A percentile compares a stretch with the other conserved stretches of the same genome.
Evolutionary conservation across 2,329 filamentous ascomycete genomes (phyloP).

Genomic region (Venturia aucupariae): DNA sequence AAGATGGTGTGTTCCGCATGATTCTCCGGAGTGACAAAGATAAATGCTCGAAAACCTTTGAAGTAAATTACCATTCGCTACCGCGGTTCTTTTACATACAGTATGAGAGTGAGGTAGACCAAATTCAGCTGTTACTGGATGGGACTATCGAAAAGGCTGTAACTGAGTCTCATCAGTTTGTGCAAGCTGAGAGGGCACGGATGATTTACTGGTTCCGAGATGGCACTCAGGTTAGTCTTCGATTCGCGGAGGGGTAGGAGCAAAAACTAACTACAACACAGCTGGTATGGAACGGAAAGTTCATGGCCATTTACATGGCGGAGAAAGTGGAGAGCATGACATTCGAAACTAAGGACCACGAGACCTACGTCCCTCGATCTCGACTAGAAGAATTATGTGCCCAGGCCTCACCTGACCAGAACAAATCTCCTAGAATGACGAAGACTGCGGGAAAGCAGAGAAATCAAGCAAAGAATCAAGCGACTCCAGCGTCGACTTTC

Average conservation of each 20-base stretch:
- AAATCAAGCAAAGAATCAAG: slow-evolving; percentile 36
- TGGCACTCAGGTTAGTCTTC: slow-evolving; percentile 62
- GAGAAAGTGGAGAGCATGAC: slow-evolving; percentile 76
- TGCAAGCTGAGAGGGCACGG: slow-evolving; percentile 56
- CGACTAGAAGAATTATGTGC: slow-evolving; percentile 39
- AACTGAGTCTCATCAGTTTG: slow-evolving; percentile 6
- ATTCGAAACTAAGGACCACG: slow-evolving; percentile 65
- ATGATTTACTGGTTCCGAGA: slow-evolving; percentile 86
- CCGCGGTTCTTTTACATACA: slow-evolving; percentile 85
- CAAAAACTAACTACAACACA: slow-evolving; percentile 28
- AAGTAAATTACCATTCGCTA: slow-evolving; percentile 72
- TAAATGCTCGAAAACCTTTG: slow-evolving; percentile 68
- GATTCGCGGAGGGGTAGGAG: neutral
- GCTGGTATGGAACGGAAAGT: slow-evolving; percentile 66
- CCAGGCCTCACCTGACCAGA: slow-evolving; percentile 44
- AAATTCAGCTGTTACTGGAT: slow-evolving; percentile 78
- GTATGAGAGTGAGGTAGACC: slow-evolving; percentile 76
- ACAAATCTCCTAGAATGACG: slow-evolving; percentile 46
- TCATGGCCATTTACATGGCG: slow-evolving; percentile 70
- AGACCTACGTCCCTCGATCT: slow-evolving; percentile 72
- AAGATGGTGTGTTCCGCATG: slow-evolving; percentile 66
- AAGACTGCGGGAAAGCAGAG: slow-evolving; percentile 41
- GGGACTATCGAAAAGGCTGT: slow-evolving; percentile 45
- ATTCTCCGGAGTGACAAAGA: slow-evolving; percentile 47
- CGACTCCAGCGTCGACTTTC: slow-evolving; percentile 33